These are phyloP conservation scores for Penicillium simplicissimum DNA, from an alignment of 495 filamentous ascomycete species.

Conservation along the genomic window DNA sequence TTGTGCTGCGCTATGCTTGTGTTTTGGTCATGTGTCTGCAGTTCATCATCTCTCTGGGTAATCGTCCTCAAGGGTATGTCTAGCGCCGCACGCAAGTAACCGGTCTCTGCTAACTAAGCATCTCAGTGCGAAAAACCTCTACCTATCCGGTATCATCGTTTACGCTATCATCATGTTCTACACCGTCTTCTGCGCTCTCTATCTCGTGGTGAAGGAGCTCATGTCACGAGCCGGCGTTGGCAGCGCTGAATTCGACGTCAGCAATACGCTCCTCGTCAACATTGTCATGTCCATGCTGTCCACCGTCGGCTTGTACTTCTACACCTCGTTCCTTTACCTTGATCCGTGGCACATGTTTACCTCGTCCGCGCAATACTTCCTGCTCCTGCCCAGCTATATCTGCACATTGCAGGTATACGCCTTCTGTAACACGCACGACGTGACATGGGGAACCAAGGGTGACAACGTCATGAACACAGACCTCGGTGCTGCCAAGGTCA, in stretches of 20 bases:
- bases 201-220: slow-evolving; percentile 81
- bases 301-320: slow-evolving; percentile 92
- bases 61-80: slow-evolving; percentile 85
- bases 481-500: slow-evolving; percentile 76
- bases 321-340: slow-evolving; percentile 93
- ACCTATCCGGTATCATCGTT: slow-evolving; percentile 79
- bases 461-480: slow-evolving; percentile 94
- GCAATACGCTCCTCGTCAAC: slow-evolving; percentile 90
- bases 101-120: slow-evolving; percentile 6
- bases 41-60: slow-evolving; percentile 98
- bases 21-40: slow-evolving; percentile 88
- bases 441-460: slow-evolving; percentile 98
- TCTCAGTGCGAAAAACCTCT: slow-evolving; percentile 78
- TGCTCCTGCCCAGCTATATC: slow-evolving; percentile 89
- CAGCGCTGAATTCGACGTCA: slow-evolving; percentile 53
- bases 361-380: slow-evolving; percentile 87
- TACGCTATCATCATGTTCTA: slow-evolving; percentile 96
- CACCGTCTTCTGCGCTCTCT: slow-evolving; percentile 83
- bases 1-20: slow-evolving; percentile 78
- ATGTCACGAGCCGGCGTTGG: slow-evolving; percentile 48
- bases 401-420: slow-evolving; percentile 98
- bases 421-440: slow-evolving; percentile 99
- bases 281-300: slow-evolving; percentile 86
- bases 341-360: slow-evolving; percentile 99
- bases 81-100: neutral